Evolutionary conservation across 371 early-diverging fungal species (phyloP).

Genomic region (Mortierella sp.): DNA sequence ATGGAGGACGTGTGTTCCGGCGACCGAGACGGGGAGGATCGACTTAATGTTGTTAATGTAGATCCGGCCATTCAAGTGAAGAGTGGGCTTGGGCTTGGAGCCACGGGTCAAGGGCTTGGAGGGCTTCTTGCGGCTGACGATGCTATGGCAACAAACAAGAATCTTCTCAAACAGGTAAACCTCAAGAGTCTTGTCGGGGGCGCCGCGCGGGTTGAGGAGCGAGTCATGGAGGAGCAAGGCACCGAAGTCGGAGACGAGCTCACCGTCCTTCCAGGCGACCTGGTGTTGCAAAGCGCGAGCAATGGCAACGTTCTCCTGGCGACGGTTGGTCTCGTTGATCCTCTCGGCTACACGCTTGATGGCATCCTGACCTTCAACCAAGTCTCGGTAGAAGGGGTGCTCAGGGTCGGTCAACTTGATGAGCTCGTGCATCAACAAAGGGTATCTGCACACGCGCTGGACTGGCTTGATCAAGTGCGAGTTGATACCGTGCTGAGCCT

Average conservation of each 20-base stretch:
- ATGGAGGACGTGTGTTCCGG: conserved; percentile 60
- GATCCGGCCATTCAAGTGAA: conserved; percentile 84
- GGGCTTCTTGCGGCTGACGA: conserved; percentile 51
- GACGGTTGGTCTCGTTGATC: conserved; percentile 93
- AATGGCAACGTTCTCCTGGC: conserved; percentile 85
- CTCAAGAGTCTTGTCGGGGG: conserved; percentile 79
- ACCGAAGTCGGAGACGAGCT: conserved; percentile 81
- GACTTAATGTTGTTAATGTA: conserved; percentile 84
- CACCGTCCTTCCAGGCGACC: conserved; percentile 89
- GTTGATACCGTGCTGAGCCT: conserved; percentile 89
- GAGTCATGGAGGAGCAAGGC: conserved; percentile 85
- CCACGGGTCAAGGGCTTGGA: conserved; percentile 19
- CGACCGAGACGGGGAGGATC: conserved; percentile 76
- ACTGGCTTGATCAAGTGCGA: conserved; percentile 96
- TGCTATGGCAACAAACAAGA: conserved; percentile 90
- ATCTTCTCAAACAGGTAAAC: conserved; percentile 92
- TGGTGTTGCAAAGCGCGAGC: conserved; percentile 85
- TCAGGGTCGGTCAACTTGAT: conserved; percentile 80
- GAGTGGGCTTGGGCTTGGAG: conserved; percentile 56
- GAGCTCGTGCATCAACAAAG: conserved; percentile 88
- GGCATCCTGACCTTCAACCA: conserved; percentile 81
- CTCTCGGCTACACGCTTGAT: conserved; percentile 91
- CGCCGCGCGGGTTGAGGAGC: conserved; percentile 83
- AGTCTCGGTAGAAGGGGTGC: conserved; percentile 81
- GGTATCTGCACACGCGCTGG: conserved; percentile 98